Base-by-base conservation (phyloP, 1,284 basidiomycete genomes). In the Inonotus hispidus region DNA sequence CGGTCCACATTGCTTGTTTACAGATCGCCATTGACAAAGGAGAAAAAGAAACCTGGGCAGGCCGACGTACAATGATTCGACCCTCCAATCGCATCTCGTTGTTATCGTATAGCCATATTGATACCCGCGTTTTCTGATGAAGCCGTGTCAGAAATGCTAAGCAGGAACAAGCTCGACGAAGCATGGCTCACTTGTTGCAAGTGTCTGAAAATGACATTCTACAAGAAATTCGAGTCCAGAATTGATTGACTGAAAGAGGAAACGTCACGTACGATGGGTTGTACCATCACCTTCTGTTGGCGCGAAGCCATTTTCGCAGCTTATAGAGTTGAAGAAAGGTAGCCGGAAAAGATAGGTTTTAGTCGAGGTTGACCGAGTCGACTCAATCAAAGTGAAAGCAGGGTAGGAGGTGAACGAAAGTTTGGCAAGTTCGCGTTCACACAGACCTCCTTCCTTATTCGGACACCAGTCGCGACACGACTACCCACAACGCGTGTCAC, bases 171-270 rank as follows among this genome's bases (percentile, higher is more conserved):
- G 32, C 52, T 14, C 56, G 56, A 39, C 23, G 8, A 32, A 4
- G 46, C 46, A 25, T 46, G 14, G 38, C 68, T 43, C 57, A 85
- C 89, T 78, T 90, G 87, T 75, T 99, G 97, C 55, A 99, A 80
- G 78, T 98, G 95, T 82, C 95, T 95, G 84, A 99, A 99, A 75
- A 99, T 98, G 68, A 98, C 93, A 81, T 98, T 99, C 94, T 96
- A 70, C 53, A 72, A 67, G 19, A 53, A 38, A 60, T 53, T 56
- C 61, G 59, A 56, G 61, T 38, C 21, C 69, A 71, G 72, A 68
- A 10, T 32, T 55, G 32, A 41, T n/a, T 11, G 54, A 0, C 50
- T 53, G 13, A 57, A 29, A 29, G 8, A 37, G 16, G 32, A 2
- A 39, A 62, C 1, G 11, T 47, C 2, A 80, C 91, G 70, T 75